Evolutionary conservation across 495 filamentous ascomycete species (phyloP).

Genomic region (Letharia lupina): DNA sequence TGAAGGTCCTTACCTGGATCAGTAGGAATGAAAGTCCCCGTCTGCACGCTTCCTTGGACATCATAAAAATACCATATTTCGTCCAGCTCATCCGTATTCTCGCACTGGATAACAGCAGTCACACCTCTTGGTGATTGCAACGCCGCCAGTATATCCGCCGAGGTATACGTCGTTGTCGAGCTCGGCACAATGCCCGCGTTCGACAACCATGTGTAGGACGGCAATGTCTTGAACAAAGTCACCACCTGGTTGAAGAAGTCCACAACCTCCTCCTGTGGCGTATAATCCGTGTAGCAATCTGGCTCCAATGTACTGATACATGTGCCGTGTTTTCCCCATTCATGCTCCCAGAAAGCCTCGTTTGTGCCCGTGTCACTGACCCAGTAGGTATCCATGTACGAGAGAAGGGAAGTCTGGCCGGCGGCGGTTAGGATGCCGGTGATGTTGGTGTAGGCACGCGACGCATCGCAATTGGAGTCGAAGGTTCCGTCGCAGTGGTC

Average conservation of each 20-base stretch:
- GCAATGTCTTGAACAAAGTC: conserved; percentile 40
- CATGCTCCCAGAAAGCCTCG: conserved; percentile 69
- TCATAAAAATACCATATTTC: conserved; percentile 85
- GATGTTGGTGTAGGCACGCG: conserved; percentile 63
- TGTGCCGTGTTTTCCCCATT: conserved; percentile 78
- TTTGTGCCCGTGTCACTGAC: conserved; percentile 57
- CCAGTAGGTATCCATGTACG: conserved; percentile 76
- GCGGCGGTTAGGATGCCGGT: conserved; percentile 53
- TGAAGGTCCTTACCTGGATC: conserved; percentile 38
- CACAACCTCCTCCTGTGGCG: conserved; percentile 51
- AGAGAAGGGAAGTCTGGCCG: conserved; percentile 53
- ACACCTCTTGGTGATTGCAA: conserved; percentile 57
- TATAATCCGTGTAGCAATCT: conserved; percentile 62
- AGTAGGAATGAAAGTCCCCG: conserved; percentile 62
- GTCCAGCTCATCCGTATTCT: conserved; percentile 47
- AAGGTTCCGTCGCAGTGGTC: conserved; percentile 79
- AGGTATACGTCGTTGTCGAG: conserved; percentile 46
- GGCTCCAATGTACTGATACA: conserved; percentile 56
- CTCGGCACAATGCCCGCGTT: conserved; percentile 43
- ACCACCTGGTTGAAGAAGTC: conserved; percentile 53
- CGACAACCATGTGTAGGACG: conserved; percentile 40
- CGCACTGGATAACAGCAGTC: conserved; percentile 62
- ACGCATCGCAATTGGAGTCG: conserved; percentile 61
- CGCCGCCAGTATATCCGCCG: conserved; percentile 52
- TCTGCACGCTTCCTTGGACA: conserved; percentile 66